Percentiles rank a stretch among this genome's conserved stretches.
Evolutionary conservation across 495 filamentous ascomycete species (phyloP).

Genomic region (Penicillium daleae): DNA sequence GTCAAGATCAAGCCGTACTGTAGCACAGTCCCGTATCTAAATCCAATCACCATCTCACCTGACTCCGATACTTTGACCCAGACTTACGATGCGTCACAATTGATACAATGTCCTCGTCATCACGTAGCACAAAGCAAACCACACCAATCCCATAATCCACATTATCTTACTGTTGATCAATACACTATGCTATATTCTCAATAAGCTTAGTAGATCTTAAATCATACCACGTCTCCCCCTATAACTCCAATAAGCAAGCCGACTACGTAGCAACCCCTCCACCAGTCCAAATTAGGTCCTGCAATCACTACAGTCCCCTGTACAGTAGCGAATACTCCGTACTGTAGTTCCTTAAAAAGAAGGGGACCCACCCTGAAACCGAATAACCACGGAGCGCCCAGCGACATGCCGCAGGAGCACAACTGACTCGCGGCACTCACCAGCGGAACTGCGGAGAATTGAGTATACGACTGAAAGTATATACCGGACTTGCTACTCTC

Average conservation of each 20-base stretch:
- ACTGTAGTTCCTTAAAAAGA: background rate
- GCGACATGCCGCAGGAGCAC: no score
- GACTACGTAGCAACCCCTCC: conserved; percentile 2
- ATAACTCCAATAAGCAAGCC: conserved; percentile 3
- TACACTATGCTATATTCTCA: no score
- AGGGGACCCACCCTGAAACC: background rate
- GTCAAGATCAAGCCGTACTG: background rate
- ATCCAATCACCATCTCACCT: background rate
- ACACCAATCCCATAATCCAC: no score
- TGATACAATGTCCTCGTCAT: background rate
- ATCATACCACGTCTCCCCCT: background rate
- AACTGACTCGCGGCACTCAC: no score
- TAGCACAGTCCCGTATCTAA: background rate
- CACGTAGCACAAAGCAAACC: background rate
- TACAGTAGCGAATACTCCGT: no score
- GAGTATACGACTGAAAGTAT: no score
- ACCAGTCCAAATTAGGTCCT: background rate
- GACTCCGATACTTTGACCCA: background rate
- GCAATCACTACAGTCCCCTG: no score
- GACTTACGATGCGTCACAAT: background rate
- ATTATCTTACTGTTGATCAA: no score
- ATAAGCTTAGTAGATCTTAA: no score
- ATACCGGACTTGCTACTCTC: no score
- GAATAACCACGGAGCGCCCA: background rate
- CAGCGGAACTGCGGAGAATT: background rate